A percentile compares a stretch with the other conserved stretches of the same genome.
Evolutionary conservation across 805 yeast genomes (phyloP).

Genomic region (Candida pseudofarinosa): DNA sequence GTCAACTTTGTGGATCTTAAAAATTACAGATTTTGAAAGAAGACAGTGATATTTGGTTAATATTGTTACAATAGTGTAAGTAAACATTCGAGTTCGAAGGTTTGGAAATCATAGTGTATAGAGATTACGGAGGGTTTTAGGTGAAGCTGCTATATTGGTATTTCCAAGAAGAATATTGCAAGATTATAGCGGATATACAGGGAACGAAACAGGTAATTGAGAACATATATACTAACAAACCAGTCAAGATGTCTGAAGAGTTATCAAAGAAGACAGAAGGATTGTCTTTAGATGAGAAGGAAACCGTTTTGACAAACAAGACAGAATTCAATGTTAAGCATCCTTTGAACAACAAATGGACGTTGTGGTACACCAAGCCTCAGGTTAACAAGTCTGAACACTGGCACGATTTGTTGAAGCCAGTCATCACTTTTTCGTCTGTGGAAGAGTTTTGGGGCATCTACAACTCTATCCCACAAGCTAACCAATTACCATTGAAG

Average conservation of each 20-base stretch:
- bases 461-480: conserved; percentile 88
- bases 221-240: conserved; percentile 3
- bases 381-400: conserved; percentile 71
- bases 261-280: conserved; percentile 42
- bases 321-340: conserved; percentile 75
- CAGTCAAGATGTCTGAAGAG: conserved; percentile 39
- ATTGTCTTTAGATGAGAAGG: conserved; percentile 34
- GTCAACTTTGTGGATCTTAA: conserved; percentile 9
- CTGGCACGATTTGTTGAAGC: conserved; percentile 90
- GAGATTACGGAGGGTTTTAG: no score
- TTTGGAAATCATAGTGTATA: no score
- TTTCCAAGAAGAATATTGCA: no score
- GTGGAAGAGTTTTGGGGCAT: conserved; percentile 99
- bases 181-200: no score
- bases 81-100: neutral
- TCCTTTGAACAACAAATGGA: conserved; percentile 89
- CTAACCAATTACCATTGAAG: conserved; percentile 82
- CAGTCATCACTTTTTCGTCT: conserved; percentile 86
- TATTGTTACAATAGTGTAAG: neutral
- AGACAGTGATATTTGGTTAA: neutral
- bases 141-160: no score
- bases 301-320: conserved; percentile 55
- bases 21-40: neutral
- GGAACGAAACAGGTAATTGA: no score
- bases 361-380: conserved; percentile 97